phyloP scores from a whole-genome alignment of 257 asterid species.

The Forsythia suspensa region DNA sequence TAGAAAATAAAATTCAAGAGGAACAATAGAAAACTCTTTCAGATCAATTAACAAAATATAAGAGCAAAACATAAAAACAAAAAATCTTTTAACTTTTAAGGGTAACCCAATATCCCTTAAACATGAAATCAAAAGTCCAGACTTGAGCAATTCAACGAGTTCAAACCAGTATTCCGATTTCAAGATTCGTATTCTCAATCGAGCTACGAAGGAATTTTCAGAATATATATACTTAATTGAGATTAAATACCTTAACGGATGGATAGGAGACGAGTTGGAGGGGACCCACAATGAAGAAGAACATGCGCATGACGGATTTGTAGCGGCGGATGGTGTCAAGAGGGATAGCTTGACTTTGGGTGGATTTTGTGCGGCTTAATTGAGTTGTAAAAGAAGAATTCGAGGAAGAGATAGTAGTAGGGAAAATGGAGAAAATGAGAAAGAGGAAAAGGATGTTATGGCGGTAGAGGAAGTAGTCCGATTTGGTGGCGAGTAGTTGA shows the following conservation, averaged over 20 bases:
- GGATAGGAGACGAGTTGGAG: constrained; percentile 90
- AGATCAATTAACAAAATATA: constrained; percentile 1
- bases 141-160: no score
- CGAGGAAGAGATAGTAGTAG: constrained; percentile 70
- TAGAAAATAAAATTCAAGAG: neutral
- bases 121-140: neutral
- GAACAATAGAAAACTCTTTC: neutral
- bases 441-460: constrained; percentile 85
- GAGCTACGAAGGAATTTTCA: no score
- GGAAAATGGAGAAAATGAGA: constrained; percentile 66
- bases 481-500: constrained; percentile 81
- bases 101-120: neutral
- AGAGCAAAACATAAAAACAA: neutral
- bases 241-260: no score
- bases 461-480: constrained; percentile 84
- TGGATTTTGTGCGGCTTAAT: constrained; percentile 64
- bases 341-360: no score
- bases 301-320: constrained; percentile 86
- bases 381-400: constrained; percentile 38
- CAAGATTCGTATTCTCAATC: no score
- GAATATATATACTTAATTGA: no score
- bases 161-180: no score
- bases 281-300: constrained; percentile 84
- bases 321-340: no score
- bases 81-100: neutral